Evolutionary conservation across 345 rosid species (phyloP), one percentile per base, ranked within the genome.

Genomic region (Brassica napus): DNA sequence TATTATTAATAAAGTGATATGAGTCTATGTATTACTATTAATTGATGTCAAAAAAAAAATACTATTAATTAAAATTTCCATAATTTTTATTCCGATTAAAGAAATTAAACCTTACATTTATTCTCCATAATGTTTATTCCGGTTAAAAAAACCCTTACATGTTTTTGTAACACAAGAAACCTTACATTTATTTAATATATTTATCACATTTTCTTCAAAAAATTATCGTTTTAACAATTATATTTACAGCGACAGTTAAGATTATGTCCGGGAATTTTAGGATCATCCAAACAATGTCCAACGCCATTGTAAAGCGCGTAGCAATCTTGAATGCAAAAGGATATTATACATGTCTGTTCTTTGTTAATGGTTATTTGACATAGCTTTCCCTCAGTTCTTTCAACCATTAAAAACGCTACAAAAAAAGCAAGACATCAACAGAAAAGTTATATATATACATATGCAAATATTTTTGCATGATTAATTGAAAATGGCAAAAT

Each of bases 251-350:
- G 58, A 68, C 82, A 79, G 6, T 73, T 79, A 10, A 14, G 0
- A 47, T n/a, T 28, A 28, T 9, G 69, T 15, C 82, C 82, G 2
- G 47, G 9, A 73, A 79, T 78, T 6, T 61, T 68, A 60, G 58
- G 77, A 68, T 79, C 78, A 26, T 79, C 82, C 5, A 73, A 4
- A 68, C 82, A 73, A 24, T 73, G 26, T 31, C 74, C 82, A 59
- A 79, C 73, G 18, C 82, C 82, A 23, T 79, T 79, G 2, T 42
- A 61, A 1, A 23, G 58, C 0, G 58, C 0, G 31, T 0, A 68
- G 24, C 82, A 79, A 6, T 11, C 62, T 49, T 23, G 8, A 59
- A 55, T 32, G 3, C 82, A 79, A 60, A 65, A 52, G 28, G 7
- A 30, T 1, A 4, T 47, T 47, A 12, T 14, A 12, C 55, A 47